Percentiles rank a stretch among this genome's conserved stretches.
Evolutionary conservation across 306 rosid genomes (phyloP).

Genomic region (Quercus parvula): DNA sequence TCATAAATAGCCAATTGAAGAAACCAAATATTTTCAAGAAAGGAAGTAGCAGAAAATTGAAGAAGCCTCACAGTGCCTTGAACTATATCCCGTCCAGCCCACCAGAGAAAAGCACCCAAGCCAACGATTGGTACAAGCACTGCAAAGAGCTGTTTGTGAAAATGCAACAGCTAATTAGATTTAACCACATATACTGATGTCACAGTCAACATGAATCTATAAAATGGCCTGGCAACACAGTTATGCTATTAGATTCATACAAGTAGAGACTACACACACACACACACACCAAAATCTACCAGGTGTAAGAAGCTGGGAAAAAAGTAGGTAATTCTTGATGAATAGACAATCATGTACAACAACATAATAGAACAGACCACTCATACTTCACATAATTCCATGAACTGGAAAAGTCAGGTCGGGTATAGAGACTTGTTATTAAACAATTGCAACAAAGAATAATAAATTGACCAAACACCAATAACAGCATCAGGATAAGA

Average conservation of each 20-base stretch:
- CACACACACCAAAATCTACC: no score
- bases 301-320: no score
- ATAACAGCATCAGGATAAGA: background rate
- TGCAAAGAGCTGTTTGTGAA: conserved; percentile 63
- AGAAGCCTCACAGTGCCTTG: conserved; percentile 72
- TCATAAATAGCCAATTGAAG: background rate
- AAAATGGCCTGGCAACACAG: background rate
- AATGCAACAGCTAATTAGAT: conserved; percentile 15
- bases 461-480: background rate
- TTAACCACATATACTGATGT: conserved; percentile 3
- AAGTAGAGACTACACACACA: background rate
- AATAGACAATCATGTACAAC: background rate
- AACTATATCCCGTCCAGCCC: conserved; percentile 94
- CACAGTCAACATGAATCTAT: background rate
- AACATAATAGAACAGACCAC: background rate
- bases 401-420: background rate
- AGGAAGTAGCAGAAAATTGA: conserved; percentile 6
- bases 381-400: background rate
- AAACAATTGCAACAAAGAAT: background rate
- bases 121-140: conserved; percentile 82
- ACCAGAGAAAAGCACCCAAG: conserved; percentile 89
- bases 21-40: conserved; percentile 12
- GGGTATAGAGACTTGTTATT: background rate
- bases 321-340: background rate
- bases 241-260: background rate